These are phyloP conservation scores for Eucalyptus tenuipes DNA, from an alignment of 345 rosid species.

Conservation along the genomic window DNA sequence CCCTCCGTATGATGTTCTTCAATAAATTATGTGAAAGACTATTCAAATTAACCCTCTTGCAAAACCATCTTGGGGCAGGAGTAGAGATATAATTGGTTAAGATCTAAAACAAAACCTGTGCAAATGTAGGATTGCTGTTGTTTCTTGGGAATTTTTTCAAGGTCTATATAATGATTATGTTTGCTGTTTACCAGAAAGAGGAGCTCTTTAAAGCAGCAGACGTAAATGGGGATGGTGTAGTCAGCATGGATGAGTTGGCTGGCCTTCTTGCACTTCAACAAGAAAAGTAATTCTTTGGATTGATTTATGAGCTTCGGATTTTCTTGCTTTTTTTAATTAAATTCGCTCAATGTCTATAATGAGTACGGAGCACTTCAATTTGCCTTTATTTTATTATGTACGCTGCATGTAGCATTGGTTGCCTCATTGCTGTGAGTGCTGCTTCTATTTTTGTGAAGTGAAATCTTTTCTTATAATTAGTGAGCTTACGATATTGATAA, in stretches of 20 bases:
- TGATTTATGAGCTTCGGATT: background rate
- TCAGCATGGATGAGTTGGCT: slow-evolving; percentile 92
- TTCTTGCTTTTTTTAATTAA: background rate
- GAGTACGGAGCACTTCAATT: background rate
- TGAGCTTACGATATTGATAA: background rate
- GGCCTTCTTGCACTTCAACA: slow-evolving; percentile 78
- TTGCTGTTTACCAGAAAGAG: slow-evolving; percentile 54
- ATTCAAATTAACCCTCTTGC: background rate
- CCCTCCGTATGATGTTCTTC: background rate
- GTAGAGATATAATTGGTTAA: background rate
- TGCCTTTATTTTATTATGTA: background rate
- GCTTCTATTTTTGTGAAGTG: background rate
- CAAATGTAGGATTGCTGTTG: background rate
- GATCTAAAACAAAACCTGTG: background rate
- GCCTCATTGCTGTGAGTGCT: background rate
- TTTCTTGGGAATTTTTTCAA: background rate
- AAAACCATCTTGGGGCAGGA: background rate
- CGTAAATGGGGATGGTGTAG: slow-evolving; percentile 75
- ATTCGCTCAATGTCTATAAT: background rate
- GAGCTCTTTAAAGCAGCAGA: slow-evolving; percentile 91
- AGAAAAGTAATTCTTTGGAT: slow-evolving; percentile 47
- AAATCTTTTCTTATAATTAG: background rate
- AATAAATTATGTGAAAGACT: background rate
- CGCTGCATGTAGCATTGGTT: background rate
- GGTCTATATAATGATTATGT: background rate